These are phyloP conservation scores for Ophiostoma tasmaniense DNA, from an alignment of 2,329 filamentous ascomycete genomes.

Conservation along the genomic window DNA sequence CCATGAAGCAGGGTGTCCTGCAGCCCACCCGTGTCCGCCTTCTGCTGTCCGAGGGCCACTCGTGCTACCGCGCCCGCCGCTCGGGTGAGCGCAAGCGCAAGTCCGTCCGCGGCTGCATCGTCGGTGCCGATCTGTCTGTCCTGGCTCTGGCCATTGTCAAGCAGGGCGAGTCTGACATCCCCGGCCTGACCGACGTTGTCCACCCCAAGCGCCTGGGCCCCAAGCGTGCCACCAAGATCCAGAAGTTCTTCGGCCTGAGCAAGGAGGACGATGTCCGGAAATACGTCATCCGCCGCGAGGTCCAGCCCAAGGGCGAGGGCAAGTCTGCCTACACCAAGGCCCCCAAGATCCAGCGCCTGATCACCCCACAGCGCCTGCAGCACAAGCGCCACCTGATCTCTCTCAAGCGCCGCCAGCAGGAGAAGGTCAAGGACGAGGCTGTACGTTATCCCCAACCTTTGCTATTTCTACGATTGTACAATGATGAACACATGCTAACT, in stretches of 20 bases:
- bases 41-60: conserved; percentile 92
- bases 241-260: conserved; percentile 98
- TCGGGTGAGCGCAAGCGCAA: conserved; percentile 99
- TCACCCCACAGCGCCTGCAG: conserved; percentile 98
- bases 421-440: conserved; percentile 97
- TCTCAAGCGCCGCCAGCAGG: conserved; percentile 95
- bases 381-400: conserved; percentile 98
- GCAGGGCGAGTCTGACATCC: conserved; percentile 91
- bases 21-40: conserved; percentile 97
- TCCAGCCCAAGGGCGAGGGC: conserved; percentile 94
- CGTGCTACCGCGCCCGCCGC: conserved; percentile 97
- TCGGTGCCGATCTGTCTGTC: conserved; percentile 89
- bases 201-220: conserved; percentile 98
- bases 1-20: conserved; percentile 99
- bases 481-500: not conserved
- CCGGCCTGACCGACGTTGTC: conserved; percentile 93
- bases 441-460: conserved; percentile 68
- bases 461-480: too few species aligned
- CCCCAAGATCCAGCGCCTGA: conserved; percentile 98
- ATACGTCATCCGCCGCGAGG: conserved; percentile 98
- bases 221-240: conserved; percentile 99
- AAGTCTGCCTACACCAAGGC: conserved; percentile 99
- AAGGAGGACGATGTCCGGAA: conserved; percentile 99
- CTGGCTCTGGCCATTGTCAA: conserved; percentile 93
- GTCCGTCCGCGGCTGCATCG: conserved; percentile 98